These are phyloP conservation scores for Aphanomyces cochlioides DNA, from an alignment of 352 stramenopile genomes.

Conservation along the genomic window DNA sequence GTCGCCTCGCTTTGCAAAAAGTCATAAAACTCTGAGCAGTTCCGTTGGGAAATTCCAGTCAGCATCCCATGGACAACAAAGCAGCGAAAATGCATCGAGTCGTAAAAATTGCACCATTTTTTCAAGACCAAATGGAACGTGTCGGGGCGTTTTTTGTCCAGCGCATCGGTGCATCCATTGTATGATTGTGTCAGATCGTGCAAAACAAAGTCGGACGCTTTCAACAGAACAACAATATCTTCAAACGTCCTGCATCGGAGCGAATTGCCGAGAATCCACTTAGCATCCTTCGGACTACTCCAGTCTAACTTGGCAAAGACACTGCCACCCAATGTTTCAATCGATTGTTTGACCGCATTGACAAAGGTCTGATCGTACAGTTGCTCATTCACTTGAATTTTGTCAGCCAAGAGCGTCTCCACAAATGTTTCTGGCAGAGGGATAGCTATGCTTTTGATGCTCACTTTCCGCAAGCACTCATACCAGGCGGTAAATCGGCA, in stretches of 20 bases:
- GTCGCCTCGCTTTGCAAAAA: slow-evolving; percentile 71
- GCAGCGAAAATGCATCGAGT: slow-evolving; percentile 94
- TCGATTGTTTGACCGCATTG: slow-evolving; percentile 58
- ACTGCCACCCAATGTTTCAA: slow-evolving; percentile 60
- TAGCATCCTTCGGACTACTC: slow-evolving; percentile 89
- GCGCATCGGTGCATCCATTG: slow-evolving; percentile 48
- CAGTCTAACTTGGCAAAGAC: slow-evolving; percentile 93
- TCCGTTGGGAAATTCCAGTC: slow-evolving; percentile 88
- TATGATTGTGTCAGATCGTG: slow-evolving; percentile 89
- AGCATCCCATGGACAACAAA: slow-evolving; percentile 83
- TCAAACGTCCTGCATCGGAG: slow-evolving; percentile 77
- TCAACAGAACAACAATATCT: slow-evolving; percentile 78
- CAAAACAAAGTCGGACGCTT: slow-evolving; percentile 83
- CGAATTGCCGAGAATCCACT: slow-evolving; percentile 84
- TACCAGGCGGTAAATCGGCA: slow-evolving; percentile 78
- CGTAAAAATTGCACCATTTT: slow-evolving; percentile 94
- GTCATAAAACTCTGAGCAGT: slow-evolving; percentile 89
- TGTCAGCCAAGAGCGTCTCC: slow-evolving; percentile 58
- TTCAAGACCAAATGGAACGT: slow-evolving; percentile 86
- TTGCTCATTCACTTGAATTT: slow-evolving; percentile 39
- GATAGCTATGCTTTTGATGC: slow-evolving; percentile 61
- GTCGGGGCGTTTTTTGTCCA: slow-evolving; percentile 14
- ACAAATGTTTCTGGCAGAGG: slow-evolving; percentile 53
- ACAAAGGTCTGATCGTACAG: slow-evolving; percentile 33
- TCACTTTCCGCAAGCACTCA: slow-evolving; percentile 47